Conservation (phyloP, 495 filamentous ascomycete species). For the Gamarada debralockiae region DNA sequence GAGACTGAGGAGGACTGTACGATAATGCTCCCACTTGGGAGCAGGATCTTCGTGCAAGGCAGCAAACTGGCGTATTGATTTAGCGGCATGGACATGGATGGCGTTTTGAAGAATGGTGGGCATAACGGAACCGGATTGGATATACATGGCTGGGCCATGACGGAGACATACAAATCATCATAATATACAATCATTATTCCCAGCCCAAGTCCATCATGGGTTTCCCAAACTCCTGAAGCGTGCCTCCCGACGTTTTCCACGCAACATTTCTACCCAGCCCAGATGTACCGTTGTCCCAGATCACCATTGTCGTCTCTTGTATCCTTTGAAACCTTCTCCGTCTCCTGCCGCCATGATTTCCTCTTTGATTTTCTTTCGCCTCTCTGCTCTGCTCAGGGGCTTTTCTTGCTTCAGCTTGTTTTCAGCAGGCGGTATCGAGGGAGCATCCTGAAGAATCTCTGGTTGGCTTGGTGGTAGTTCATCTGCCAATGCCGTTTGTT, state of each 20-base stretch:
- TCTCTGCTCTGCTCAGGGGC: constrained; percentile 41
- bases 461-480: background rate
- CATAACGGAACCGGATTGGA: background rate
- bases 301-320: constrained; percentile 44
- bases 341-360: constrained; percentile 41
- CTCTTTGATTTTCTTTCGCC: constrained; percentile 45
- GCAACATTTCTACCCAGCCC: background rate
- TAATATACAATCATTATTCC: constrained; percentile 13
- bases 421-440: constrained; percentile 1
- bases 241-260: background rate
- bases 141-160: constrained; percentile 16
- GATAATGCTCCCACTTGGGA: too few relatives aligned
- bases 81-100: background rate
- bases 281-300: background rate
- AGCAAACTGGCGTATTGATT: too few relatives aligned
- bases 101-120: background rate
- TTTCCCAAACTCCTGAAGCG: background rate
- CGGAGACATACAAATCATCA: constrained; percentile 1
- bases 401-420: constrained; percentile 15
- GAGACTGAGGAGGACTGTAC: too few relatives aligned
- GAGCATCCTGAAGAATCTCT: background rate
- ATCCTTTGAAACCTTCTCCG: constrained; percentile 36
- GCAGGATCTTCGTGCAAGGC: too few relatives aligned
- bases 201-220: background rate
- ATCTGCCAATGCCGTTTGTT: background rate